Evolutionary conservation across 371 early-diverging fungal species (phyloP).

Genomic region (Catenaria anguillulae): DNA sequence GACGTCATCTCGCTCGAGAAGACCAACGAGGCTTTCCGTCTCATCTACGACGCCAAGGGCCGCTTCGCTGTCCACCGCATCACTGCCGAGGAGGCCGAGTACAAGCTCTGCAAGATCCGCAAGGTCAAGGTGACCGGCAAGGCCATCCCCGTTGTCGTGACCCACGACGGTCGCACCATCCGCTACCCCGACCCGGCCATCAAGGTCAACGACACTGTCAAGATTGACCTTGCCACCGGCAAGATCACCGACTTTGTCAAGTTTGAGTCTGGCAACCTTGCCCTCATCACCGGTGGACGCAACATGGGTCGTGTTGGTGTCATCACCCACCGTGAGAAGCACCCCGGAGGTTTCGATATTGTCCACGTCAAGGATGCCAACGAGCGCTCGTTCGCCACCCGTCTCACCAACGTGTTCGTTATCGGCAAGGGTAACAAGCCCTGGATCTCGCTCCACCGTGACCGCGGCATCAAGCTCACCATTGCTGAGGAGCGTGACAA

Average conservation of each 20-base stretch:
- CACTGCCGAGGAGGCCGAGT: constrained; percentile 93
- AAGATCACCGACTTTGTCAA: constrained; percentile 90
- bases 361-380: constrained; percentile 83
- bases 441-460: constrained; percentile 90
- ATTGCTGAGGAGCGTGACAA: constrained; percentile 93
- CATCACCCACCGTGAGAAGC: constrained; percentile 93
- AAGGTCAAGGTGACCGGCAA: constrained; percentile 84
- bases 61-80: constrained; percentile 99
- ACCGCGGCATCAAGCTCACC: constrained; percentile 95
- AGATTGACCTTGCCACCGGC: constrained; percentile 83
- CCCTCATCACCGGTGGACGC: constrained; percentile 95
- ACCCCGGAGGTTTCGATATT: constrained; percentile 94
- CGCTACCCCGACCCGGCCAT: constrained; percentile 99
- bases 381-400: constrained; percentile 79
- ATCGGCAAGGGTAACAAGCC: constrained; percentile 73
- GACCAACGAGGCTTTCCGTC: constrained; percentile 98
- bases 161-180: constrained; percentile 99
- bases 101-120: constrained; percentile 98
- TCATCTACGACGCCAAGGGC: constrained; percentile 97
- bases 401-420: constrained; percentile 81
- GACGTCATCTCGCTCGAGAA: constrained; percentile 98
- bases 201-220: constrained; percentile 98
- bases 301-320: constrained; percentile 99
- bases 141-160: constrained; percentile 92
- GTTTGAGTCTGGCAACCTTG: constrained; percentile 93